Evolutionary conservation across 2,329 filamentous ascomycete genomes (phyloP), one percentile per base, ranked within the genome.

Genomic region (Lecanicillium sp.): DNA sequence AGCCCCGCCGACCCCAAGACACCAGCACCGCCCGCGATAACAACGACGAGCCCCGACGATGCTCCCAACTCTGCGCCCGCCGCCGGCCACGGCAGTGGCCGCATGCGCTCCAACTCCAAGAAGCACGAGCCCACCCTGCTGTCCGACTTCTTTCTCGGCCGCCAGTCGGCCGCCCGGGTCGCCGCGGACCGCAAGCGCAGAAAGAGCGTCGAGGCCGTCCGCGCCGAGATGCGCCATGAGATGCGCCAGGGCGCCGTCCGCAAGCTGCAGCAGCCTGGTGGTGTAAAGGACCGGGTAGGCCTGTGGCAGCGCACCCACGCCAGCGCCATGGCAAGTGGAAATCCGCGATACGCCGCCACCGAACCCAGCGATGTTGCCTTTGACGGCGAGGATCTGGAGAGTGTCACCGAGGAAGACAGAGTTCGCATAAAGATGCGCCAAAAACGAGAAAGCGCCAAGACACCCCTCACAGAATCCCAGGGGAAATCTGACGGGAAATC

Each of bases 251-350:
- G 77, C 49, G 60, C 69, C n/a, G 75, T 72, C 37, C 71, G 61
- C 56, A 78, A 66, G 60, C 68, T 77, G 49, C 79, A 66, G 61
- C 75, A 66, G 53, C 84, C 77, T 0, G 73, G 74, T 4, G 76
- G 76, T n/a, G 84, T 94, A 34, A 77, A 77, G 45, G 83, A 86
- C 48, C 80, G 88, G 52, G 85, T 95, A 38, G 82, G 81, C 49
- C 75, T 81, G 60, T 95, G 88, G 88, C 87, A 95, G 60, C 82
- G 82, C 54, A 70, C 81, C 48, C 87, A 84, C 52, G 84, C 81
- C 25, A 73, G 74, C 5, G 81, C 80, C 18, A 73, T 82, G 60
- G 62, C 54, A 4, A 61, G 61, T 2, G 71, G 65, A 3, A 65
- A 72, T 40, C 70, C 71, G 2, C 64, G 74, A 22, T 69, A 71